Conservation (phyloP, 139 green algal genomes). For the Coelastrella sp. region DNA sequence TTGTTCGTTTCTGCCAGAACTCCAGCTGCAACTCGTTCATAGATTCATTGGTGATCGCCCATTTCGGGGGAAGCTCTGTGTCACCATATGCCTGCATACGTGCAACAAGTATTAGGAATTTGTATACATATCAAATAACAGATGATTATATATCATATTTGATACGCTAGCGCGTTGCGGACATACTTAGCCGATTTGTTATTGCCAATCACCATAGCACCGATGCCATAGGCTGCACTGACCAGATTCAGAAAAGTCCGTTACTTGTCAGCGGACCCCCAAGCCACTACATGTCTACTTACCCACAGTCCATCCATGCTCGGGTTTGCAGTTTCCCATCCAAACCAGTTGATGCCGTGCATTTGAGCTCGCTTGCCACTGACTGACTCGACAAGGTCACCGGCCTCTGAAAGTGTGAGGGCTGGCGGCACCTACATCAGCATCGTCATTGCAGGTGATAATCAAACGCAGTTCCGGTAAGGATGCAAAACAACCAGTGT, state of each 20-base stretch:
- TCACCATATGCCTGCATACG: slow-evolving; percentile 26
- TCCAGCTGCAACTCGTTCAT: not conserved
- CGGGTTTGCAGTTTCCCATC: slow-evolving; percentile 3
- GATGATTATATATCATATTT: no score
- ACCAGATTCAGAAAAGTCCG: no score
- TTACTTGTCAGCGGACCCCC: not conserved
- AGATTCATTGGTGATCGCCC: not conserved
- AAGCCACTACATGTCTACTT: not conserved
- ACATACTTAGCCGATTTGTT: no score
- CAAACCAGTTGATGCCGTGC: slow-evolving; percentile 47
- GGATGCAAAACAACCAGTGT: no score
- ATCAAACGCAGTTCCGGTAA: no score
- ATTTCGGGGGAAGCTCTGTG: not conserved
- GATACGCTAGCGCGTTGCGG: no score
- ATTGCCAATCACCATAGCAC: no score
- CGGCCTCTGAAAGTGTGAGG: not conserved
- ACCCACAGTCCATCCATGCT: slow-evolving; percentile 48
- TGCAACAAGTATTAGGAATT: no score
- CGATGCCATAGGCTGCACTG: no score
- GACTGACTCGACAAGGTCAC: not conserved
- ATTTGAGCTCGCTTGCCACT: not conserved
- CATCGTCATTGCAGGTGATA: no score
- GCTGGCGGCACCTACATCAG: slow-evolving; percentile 9
- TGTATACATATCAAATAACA: no score
- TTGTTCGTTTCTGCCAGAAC: slow-evolving; percentile 43